These are phyloP conservation scores for Jacaranda copaia DNA, from an alignment of 257 asterid species.

Conservation along the genomic window DNA sequence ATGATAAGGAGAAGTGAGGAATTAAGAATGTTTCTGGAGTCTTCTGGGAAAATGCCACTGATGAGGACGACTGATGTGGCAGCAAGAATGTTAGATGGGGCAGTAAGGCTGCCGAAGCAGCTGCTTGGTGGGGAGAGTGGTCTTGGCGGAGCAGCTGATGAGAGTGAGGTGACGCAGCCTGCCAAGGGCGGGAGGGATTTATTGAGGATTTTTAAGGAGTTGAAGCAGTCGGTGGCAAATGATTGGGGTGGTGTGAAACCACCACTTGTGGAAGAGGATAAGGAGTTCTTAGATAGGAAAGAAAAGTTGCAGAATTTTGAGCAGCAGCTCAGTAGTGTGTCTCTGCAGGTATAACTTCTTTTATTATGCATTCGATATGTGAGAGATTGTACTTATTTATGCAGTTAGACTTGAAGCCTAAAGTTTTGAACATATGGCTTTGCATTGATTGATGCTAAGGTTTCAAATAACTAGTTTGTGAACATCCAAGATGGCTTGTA, in stretches of 20 bases:
- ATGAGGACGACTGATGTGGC: conserved; percentile 65
- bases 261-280: conserved; percentile 80
- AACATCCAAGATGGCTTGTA: not conserved
- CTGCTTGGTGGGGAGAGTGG: conserved; percentile 52
- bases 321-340: conserved; percentile 84
- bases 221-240: conserved; percentile 85
- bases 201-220: conserved; percentile 81
- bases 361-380: conserved; percentile 14
- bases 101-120: conserved; percentile 69
- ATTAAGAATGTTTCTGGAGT: conserved; percentile 66
- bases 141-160: conserved; percentile 47
- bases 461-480: not conserved
- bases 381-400: not conserved
- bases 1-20: conserved; percentile 79
- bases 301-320: conserved; percentile 78
- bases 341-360: conserved; percentile 76
- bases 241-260: conserved; percentile 94
- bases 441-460: conserved; percentile 2
- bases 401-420: not conserved
- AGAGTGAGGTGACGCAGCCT: conserved; percentile 64
- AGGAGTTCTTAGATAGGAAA: conserved; percentile 78
- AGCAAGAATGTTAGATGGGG: conserved; percentile 74
- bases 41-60: conserved; percentile 58
- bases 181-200: conserved; percentile 86
- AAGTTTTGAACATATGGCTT: conserved; percentile 19